These are phyloP conservation scores for Rossbeevera mucosa DNA, from an alignment of 768 basidiomycete species.

Conservation along the genomic window DNA sequence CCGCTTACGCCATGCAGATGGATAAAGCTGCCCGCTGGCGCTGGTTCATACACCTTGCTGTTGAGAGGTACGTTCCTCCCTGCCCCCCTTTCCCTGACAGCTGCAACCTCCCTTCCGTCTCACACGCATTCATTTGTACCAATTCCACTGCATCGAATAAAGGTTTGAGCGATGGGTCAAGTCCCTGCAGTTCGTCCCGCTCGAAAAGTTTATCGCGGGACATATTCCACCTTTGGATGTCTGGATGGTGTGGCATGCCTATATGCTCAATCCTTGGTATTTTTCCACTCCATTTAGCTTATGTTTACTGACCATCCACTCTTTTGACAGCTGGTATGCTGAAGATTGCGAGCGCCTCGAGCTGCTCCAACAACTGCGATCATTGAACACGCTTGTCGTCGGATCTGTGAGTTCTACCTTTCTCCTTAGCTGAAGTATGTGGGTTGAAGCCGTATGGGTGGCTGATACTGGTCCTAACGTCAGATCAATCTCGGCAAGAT, in stretches of 20 bases:
- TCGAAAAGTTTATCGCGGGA: constrained; percentile 24
- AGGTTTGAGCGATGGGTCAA: constrained; percentile 37
- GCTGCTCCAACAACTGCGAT: constrained; percentile 21
- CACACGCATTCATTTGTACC: background rate
- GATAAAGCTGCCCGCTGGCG: constrained; percentile 31
- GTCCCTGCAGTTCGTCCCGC: constrained; percentile 19
- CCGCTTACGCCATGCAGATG: constrained; percentile 22
- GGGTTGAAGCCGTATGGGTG: background rate
- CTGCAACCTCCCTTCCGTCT: background rate
- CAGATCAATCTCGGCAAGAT: constrained; percentile 26
- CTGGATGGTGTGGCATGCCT: constrained; percentile 42
- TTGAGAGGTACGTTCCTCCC: constrained; percentile 30
- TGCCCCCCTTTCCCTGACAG: background rate
- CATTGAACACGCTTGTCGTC: constrained; percentile 27
- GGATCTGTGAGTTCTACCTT: constrained; percentile 22
- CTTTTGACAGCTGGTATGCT: constrained; percentile 25
- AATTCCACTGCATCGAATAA: background rate
- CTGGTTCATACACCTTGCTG: constrained; percentile 39
- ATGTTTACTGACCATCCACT: background rate
- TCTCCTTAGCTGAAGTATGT: background rate
- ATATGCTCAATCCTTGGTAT: constrained; percentile 37
- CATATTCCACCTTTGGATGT: constrained; percentile 37
- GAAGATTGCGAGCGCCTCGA: constrained; percentile 32
- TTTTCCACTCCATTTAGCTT: background rate
- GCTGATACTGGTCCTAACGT: background rate